A percentile compares a stretch with the other conserved stretches of the same genome.
These are phyloP conservation scores for Psidium friedrichsthalianum DNA, from an alignment of 345 rosid genomes.

Conservation along the genomic window DNA sequence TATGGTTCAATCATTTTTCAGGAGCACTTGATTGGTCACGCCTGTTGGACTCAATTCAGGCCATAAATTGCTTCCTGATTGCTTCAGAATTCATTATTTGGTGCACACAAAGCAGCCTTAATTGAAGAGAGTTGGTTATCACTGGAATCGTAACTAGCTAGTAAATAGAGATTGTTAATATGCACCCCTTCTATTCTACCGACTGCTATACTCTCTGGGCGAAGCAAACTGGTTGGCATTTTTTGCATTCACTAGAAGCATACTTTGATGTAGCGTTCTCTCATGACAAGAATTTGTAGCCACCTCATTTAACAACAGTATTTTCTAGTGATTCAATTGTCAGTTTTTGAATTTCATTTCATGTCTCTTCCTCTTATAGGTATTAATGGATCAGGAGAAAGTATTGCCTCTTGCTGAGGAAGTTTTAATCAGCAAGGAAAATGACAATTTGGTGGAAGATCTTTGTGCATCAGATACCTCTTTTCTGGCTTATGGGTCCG, in stretches of 20 bases:
- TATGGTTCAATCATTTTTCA: background rate
- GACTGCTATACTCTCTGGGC: background rate
- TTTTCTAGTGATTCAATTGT: background rate
- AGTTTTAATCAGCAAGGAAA: constrained; percentile 14
- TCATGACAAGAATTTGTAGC: background rate
- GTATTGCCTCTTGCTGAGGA: constrained; percentile 14
- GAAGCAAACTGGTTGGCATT: background rate
- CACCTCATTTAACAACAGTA: background rate
- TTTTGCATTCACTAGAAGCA: background rate
- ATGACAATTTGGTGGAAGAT: constrained; percentile 20
- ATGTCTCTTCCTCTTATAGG: constrained; percentile 19
- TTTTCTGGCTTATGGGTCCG: constrained; percentile 18
- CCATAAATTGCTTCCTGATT: background rate
- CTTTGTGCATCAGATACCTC: constrained; percentile 21
- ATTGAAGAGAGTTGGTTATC: background rate
- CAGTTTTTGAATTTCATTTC: constrained; percentile 11
- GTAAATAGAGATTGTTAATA: background rate
- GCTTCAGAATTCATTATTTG: background rate
- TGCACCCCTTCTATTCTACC: background rate
- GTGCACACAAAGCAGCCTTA: background rate
- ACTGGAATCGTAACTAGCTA: background rate
- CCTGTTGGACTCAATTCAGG: background rate
- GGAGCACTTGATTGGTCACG: background rate
- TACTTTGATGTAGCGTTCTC: background rate
- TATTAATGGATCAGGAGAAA: constrained; percentile 16